Evolutionary conservation across 2,329 filamentous ascomycete genomes (phyloP).

Genomic region (Aspergillus aculeatus): DNA sequence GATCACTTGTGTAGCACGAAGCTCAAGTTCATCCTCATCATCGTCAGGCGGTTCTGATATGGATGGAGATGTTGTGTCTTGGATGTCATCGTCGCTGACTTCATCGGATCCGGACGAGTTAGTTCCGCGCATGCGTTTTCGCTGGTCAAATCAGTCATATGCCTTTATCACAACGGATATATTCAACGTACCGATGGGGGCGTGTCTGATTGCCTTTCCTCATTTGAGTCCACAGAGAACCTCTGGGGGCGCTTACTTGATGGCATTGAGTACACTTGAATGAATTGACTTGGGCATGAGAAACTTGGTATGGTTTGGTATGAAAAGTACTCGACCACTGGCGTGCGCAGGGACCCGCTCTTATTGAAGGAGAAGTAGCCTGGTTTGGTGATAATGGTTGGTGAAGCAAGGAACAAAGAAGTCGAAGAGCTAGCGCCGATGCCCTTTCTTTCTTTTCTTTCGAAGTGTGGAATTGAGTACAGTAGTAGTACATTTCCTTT

Average conservation of each 20-base stretch:
- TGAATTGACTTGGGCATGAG: not conserved
- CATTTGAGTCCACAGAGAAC: slow-evolving; percentile 30
- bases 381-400: not conserved
- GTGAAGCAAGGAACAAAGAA: not conserved
- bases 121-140: slow-evolving; percentile 45
- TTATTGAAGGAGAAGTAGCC: not conserved
- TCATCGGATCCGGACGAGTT: slow-evolving; percentile 20
- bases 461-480: not conserved
- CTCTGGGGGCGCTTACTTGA: slow-evolving; percentile 42
- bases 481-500: not conserved
- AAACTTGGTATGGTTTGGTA: not conserved
- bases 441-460: not conserved
- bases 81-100: slow-evolving; percentile 24
- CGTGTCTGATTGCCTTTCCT: slow-evolving; percentile 25
- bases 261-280: slow-evolving; percentile 35
- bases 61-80: slow-evolving; percentile 12
- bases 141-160: slow-evolving; percentile 22
- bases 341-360: not conserved
- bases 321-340: not conserved
- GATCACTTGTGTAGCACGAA: slow-evolving; percentile 64
- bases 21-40: slow-evolving; percentile 49
- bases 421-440: not conserved
- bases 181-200: slow-evolving; percentile 30
- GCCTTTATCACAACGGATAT: not conserved
- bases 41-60: slow-evolving; percentile 25